A percentile compares a stretch with the other conserved stretches of the same genome.
Conservation (phyloP, 306 rosid species). For the Gastrolobium bilobum region DNA sequence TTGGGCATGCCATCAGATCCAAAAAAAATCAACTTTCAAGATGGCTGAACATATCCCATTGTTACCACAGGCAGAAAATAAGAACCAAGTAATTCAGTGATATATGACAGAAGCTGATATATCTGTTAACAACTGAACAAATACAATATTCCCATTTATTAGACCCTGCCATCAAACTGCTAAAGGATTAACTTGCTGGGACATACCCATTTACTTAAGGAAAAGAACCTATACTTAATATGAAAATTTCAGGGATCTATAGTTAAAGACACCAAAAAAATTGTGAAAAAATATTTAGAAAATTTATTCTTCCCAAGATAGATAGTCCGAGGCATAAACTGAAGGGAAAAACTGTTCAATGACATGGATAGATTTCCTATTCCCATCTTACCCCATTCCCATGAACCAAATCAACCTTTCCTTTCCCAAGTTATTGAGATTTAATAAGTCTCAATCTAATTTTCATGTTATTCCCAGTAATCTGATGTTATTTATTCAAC, state of each 20-base stretch:
- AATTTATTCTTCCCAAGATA: neutral
- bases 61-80: neutral
- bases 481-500: neutral
- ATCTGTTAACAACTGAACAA: neutral
- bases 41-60: neutral
- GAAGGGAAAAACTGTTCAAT: slow-evolving; percentile 3
- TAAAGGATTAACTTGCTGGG: slow-evolving; percentile 6
- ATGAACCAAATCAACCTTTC: slow-evolving; percentile 15
- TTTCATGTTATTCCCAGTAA: slow-evolving; percentile 16
- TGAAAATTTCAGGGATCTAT: slow-evolving; percentile 5
- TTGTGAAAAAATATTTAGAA: neutral
- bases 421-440: slow-evolving; percentile 4
- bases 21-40: slow-evolving; percentile 8
- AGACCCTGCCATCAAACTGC: neutral
- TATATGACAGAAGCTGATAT: slow-evolving; percentile 10
- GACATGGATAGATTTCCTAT: neutral
- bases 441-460: neutral
- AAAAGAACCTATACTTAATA: neutral
- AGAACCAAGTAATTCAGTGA: neutral
- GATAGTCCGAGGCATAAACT: neutral
- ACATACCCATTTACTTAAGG: slow-evolving; percentile 8
- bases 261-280: neutral
- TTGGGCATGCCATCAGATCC: slow-evolving; percentile 13
- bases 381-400: slow-evolving; percentile 32
- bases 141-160: neutral